Percentiles rank a stretch among this genome's conserved stretches.
phyloP scores from a whole-genome alignment of 176 grass and related monocot species.

The Urochloa ruziziensis region DNA sequence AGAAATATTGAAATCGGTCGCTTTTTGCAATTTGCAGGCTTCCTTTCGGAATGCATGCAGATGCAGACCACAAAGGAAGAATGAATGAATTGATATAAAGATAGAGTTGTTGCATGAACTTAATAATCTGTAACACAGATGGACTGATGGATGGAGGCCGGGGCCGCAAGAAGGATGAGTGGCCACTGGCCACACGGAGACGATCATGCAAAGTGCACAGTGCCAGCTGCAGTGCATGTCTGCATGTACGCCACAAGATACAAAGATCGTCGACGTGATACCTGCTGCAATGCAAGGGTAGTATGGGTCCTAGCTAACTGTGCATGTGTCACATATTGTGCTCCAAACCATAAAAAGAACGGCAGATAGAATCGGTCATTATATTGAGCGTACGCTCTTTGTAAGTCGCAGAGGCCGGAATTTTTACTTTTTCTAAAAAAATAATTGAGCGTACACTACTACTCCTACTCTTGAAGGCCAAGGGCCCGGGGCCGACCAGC shows the following conservation, averaged over 20 bases:
- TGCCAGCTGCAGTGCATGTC: neutral
- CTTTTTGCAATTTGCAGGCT: neutral
- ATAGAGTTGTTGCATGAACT: neutral
- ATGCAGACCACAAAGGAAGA: neutral
- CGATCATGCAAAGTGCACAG: neutral
- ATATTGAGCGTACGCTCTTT: neutral
- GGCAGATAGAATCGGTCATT: neutral
- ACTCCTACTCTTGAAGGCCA: neutral
- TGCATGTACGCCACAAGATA: neutral
- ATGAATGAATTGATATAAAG: neutral
- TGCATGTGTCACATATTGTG: neutral
- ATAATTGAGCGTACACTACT: too few relatives aligned
- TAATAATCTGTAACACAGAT: too few relatives aligned
- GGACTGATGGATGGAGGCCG: neutral
- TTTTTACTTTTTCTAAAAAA: too few relatives aligned
- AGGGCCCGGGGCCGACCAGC: neutral
- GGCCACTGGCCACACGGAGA: too few relatives aligned
- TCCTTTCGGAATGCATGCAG: neutral
- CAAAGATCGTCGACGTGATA: neutral
- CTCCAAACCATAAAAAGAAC: neutral
- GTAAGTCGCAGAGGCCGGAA: too few relatives aligned
- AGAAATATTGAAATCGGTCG: neutral
- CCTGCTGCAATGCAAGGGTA: neutral
- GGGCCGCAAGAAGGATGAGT: too few relatives aligned
- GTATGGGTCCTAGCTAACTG: neutral